A percentile compares a stretch with the other conserved stretches of the same genome.
Conservation (phyloP, 2,329 filamentous ascomycete genomes). For the Alternaria hordeiaustralica region DNA sequence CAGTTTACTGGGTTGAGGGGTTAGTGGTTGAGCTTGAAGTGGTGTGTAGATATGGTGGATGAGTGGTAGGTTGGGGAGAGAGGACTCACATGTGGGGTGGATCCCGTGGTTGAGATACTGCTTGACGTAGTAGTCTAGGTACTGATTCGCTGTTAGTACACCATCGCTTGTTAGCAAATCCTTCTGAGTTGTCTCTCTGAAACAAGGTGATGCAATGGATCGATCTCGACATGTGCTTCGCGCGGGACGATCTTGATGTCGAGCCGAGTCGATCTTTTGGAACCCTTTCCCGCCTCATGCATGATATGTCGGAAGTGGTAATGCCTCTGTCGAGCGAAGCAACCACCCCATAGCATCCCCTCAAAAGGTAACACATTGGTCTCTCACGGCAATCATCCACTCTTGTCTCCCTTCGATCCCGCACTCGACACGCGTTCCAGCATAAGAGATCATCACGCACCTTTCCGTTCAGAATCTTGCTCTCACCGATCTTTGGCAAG, state of each 20-base stretch:
- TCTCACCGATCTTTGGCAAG: slow-evolving; percentile 63
- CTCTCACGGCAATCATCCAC: neutral
- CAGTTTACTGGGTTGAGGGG: slow-evolving; percentile 67
- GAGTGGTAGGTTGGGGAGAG: neutral
- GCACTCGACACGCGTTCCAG: slow-evolving; percentile 6
- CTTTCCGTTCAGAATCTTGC: slow-evolving; percentile 67
- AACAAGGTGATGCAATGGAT: slow-evolving; percentile 3
- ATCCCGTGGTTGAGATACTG: slow-evolving; percentile 76
- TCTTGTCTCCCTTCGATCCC: neutral
- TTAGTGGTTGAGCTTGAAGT: neutral
- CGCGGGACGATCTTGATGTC: neutral
- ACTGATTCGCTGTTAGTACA: slow-evolving; percentile 56
- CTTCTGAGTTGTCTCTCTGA: slow-evolving; percentile 8
- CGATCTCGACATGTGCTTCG: neutral
- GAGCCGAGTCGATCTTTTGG: slow-evolving; percentile 5
- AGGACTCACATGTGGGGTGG: slow-evolving; percentile 68
- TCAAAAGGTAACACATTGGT: neutral
- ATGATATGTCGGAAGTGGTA: neutral
- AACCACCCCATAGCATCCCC: neutral
- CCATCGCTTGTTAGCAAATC: slow-evolving; percentile 5
- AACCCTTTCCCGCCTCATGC: slow-evolving; percentile 2
- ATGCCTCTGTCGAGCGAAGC: neutral
- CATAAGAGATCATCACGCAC: slow-evolving; percentile 45
- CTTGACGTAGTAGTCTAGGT: slow-evolving; percentile 74
- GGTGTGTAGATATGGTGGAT: neutral